A percentile compares a stretch with the other conserved stretches of the same genome.
Evolutionary conservation across 352 stramenopile species (phyloP).

Genomic region (Thraustotheca clavata): DNA sequence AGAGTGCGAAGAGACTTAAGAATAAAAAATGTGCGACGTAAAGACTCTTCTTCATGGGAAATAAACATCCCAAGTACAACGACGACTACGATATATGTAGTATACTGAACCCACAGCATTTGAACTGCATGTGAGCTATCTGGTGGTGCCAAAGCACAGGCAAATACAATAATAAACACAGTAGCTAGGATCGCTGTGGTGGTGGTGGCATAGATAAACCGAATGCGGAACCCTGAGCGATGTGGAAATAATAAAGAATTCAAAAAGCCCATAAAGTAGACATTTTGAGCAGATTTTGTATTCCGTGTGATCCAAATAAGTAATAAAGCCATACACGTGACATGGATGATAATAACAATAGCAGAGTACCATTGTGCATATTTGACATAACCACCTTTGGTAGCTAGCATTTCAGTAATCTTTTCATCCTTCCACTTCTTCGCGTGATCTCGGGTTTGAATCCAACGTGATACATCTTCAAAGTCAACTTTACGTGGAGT

Average conservation of each 20-base stretch:
- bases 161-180: constrained; percentile 44
- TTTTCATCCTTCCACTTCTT: constrained; percentile 41
- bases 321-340: constrained; percentile 63
- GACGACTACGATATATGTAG: constrained; percentile 55
- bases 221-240: constrained; percentile 68
- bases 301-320: constrained; percentile 35
- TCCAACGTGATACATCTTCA: not conserved
- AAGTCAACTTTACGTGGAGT: not conserved
- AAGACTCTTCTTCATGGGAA: constrained; percentile 67
- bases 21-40: constrained; percentile 72
- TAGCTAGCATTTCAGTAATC: constrained; percentile 51
- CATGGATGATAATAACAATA: constrained; percentile 56
- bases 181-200: constrained; percentile 53
- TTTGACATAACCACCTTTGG: constrained; percentile 67
- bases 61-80: constrained; percentile 79
- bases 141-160: constrained; percentile 35
- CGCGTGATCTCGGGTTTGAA: no score
- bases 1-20: constrained; percentile 71
- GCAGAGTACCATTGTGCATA: constrained; percentile 68
- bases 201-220: constrained; percentile 73
- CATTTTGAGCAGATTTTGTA: constrained; percentile 42
- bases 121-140: constrained; percentile 10
- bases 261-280: constrained; percentile 79
- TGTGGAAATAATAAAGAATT: constrained; percentile 77
- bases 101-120: constrained; percentile 58